A percentile compares a stretch with the other conserved stretches of the same genome.
Conservation (phyloP, 768 basidiomycete species). For the Grammothele lineata region DNA sequence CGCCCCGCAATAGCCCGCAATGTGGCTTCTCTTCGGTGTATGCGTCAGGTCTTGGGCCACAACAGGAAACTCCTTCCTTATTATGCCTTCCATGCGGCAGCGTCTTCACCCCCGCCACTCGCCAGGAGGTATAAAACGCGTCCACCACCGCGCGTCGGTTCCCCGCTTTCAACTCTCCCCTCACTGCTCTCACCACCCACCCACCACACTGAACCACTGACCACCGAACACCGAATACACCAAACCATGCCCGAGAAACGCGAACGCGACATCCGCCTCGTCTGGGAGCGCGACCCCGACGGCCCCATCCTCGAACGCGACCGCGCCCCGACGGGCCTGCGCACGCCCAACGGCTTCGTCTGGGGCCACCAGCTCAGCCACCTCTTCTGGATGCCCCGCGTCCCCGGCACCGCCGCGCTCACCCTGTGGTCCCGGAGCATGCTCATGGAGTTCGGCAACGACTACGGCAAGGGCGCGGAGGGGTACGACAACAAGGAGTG, state of each 20-base stretch:
- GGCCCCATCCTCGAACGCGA: constrained; percentile 7
- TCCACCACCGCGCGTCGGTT: too few species aligned
- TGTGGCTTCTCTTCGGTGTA: too few species aligned
- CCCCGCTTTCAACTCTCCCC: too few species aligned
- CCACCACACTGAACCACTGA: background rate
- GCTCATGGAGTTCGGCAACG: constrained; percentile 29
- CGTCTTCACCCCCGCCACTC: too few species aligned
- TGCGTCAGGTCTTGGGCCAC: too few species aligned
- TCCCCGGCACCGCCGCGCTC: constrained; percentile 17
- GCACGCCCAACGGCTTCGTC: constrained; percentile 15
- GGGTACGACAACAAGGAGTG: constrained; percentile 21
- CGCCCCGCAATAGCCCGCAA: too few species aligned
- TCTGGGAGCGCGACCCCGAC: constrained; percentile 17
- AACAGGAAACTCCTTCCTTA: too few species aligned
- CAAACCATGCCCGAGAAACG: too few species aligned
- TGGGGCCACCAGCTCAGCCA: constrained; percentile 12
- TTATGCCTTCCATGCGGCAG: too few species aligned
- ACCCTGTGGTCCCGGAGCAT: constrained; percentile 33
- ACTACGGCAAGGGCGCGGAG: too few species aligned
- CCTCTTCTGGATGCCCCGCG: constrained; percentile 11
- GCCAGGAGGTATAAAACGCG: too few species aligned
- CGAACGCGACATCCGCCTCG: constrained; percentile 10
- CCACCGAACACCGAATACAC: background rate
- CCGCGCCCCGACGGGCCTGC: background rate
- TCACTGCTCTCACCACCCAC: background rate